A percentile compares a stretch with the other conserved stretches of the same genome.
phyloP scores from a whole-genome alignment of 2,329 filamentous ascomycete species.

The Pleurostoma richardsiae region DNA sequence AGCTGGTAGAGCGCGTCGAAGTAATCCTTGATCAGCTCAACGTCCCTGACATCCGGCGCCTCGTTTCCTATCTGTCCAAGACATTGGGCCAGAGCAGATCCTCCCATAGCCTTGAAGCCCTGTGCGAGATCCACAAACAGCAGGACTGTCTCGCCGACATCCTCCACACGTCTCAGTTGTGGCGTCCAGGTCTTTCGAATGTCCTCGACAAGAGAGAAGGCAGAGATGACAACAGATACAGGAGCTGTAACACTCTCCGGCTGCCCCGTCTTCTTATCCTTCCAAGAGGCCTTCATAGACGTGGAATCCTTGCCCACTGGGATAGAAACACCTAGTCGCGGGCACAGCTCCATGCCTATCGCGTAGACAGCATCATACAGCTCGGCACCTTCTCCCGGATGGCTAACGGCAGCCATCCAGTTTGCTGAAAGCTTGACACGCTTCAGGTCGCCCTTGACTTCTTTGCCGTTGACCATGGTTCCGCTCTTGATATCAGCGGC shows the following conservation, averaged over 20 bases:
- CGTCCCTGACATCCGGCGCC: constrained; percentile 79
- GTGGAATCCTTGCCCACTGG: constrained; percentile 98
- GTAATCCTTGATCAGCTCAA: constrained; percentile 78
- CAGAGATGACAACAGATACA: constrained; percentile 84
- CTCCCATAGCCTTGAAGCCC: constrained; percentile 77
- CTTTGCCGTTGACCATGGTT: constrained; percentile 6
- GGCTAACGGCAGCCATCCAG: constrained; percentile 97
- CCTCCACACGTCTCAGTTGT: constrained; percentile 73
- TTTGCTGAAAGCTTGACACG: constrained; percentile 89
- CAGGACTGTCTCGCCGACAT: constrained; percentile 83
- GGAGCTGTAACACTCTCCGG: constrained; percentile 86
- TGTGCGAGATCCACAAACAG: constrained; percentile 87
- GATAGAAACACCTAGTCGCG: constrained; percentile 83
- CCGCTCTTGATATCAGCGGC: constrained; percentile 57
- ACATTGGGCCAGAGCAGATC: constrained; percentile 85
- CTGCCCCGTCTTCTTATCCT: constrained; percentile 59
- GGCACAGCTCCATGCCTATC: constrained; percentile 89
- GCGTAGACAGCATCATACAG: constrained; percentile 92
- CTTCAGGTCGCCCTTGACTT: constrained; percentile 59
- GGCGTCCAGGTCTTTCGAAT: constrained; percentile 91
- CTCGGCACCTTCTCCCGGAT: constrained; percentile 86
- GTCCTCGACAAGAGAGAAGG: constrained; percentile 80
- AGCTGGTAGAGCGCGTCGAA: constrained; percentile 76
- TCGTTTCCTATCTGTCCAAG: constrained; percentile 82
- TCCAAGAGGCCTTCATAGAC: constrained; percentile 98